Percentiles rank a stretch among this genome's conserved stretches.
phyloP scores from a whole-genome alignment of 164 flowering plant genomes.

The Buxus sempervirens region DNA sequence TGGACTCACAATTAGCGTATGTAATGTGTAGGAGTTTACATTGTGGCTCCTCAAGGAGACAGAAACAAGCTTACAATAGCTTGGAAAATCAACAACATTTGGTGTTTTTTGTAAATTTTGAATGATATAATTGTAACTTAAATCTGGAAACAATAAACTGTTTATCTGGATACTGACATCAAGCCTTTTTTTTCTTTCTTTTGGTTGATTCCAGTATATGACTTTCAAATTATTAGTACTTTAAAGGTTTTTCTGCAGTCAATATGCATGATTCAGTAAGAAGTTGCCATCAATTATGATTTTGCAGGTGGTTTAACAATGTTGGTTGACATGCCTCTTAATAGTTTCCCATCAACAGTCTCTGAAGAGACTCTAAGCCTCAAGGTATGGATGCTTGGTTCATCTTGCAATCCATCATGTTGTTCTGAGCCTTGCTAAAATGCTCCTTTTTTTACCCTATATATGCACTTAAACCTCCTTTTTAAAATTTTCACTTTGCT shows the following conservation, averaged over 20 bases:
- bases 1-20: background rate
- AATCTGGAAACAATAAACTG: background rate
- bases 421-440: background rate
- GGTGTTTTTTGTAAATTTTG: background rate
- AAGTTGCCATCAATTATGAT: slow-evolving; percentile 5
- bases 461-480: background rate
- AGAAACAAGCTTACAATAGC: background rate
- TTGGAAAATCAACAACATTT: background rate
- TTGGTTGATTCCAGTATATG: background rate
- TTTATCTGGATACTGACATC: background rate
- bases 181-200: background rate
- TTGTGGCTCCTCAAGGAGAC: background rate
- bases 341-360: slow-evolving; percentile 80
- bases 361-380: slow-evolving; percentile 72
- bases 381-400: slow-evolving; percentile 51
- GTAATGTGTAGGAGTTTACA: no score
- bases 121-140: background rate
- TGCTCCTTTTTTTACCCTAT: no score
- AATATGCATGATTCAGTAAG: background rate
- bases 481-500: background rate
- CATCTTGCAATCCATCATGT: background rate
- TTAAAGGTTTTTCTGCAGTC: background rate
- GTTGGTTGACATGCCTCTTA: slow-evolving; percentile 92
- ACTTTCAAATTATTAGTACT: background rate
- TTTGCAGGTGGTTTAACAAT: slow-evolving; percentile 88